Evolutionary conservation across 2,329 filamentous ascomycete species (phyloP).

Genomic region (Fusarium pseudograminearum): DNA sequence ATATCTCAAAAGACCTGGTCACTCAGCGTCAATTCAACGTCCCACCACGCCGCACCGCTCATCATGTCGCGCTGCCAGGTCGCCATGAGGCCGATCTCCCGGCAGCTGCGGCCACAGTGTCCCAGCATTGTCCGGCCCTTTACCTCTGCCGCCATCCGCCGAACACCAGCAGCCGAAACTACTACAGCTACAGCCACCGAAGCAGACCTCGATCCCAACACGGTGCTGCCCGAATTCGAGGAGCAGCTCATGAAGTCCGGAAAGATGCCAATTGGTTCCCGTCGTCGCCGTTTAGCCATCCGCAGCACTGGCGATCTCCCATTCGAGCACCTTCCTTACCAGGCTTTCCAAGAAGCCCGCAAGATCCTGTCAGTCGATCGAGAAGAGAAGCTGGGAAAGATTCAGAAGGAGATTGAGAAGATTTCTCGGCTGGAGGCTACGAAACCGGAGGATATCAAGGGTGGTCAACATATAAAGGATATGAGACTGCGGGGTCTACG

Average conservation of each 20-base stretch:
- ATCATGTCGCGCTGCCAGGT: constrained; percentile 71
- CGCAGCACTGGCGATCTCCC: constrained; percentile 75
- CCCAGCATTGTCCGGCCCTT: constrained; percentile 51
- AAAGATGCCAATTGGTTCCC: constrained; percentile 81
- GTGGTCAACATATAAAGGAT: constrained; percentile 74
- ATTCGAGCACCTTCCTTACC: constrained; percentile 94
- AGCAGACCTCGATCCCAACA: constrained; percentile 71
- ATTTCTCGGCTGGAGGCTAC: constrained; percentile 75
- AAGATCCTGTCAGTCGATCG: constrained; percentile 85
- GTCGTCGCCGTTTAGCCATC: constrained; percentile 82
- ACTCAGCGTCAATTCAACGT: constrained; percentile 29
- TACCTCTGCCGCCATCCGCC: constrained; percentile 50
- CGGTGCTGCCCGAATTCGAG: constrained; percentile 67
- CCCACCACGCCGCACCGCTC: constrained; percentile 21
- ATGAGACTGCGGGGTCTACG: constrained; percentile 76
- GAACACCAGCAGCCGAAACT: constrained; percentile 46
- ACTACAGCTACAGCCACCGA: constrained; percentile 45
- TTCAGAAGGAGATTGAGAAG: constrained; percentile 74
- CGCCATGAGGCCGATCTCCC: constrained; percentile 67
- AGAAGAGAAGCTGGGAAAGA: constrained; percentile 80
- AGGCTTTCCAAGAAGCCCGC: constrained; percentile 96
- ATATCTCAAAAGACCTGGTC: constrained; percentile 18
- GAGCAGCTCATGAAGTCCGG: constrained; percentile 79
- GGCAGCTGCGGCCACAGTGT: constrained; percentile 62
- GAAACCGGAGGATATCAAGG: constrained; percentile 67